phyloP scores from a whole-genome alignment of 495 filamentous ascomycete genomes.

The Lophiotrema nucula region DNA sequence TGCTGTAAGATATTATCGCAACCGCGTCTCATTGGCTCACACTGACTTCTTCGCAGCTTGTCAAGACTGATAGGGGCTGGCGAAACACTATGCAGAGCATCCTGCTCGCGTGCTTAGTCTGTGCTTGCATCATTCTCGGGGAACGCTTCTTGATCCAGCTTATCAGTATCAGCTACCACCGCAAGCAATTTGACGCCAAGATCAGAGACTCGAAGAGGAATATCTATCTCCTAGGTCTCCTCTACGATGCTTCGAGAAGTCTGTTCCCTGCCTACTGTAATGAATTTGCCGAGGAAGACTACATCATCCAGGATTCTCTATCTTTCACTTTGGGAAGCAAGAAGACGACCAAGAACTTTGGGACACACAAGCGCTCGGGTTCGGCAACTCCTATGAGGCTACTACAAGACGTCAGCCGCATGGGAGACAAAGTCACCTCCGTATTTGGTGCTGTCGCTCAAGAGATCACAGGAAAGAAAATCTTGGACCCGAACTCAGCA shows the following conservation, averaged over 20 bases:
- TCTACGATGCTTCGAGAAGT: slow-evolving; percentile 84
- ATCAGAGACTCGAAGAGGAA: slow-evolving; percentile 89
- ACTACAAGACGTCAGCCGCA: slow-evolving; percentile 71
- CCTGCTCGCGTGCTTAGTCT: slow-evolving; percentile 72
- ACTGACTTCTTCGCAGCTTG: slow-evolving; percentile 1
- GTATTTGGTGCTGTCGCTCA: slow-evolving; percentile 88
- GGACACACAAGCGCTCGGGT: slow-evolving; percentile 51
- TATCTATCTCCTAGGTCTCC: slow-evolving; percentile 70
- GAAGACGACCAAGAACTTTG: slow-evolving; percentile 49
- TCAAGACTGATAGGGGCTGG: slow-evolving; percentile 46
- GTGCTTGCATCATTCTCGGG: slow-evolving; percentile 69
- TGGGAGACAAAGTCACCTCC: slow-evolving; percentile 75
- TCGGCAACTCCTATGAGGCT: slow-evolving; percentile 73
- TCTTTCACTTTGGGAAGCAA: slow-evolving; percentile 44
- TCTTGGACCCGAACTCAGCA: slow-evolving; percentile 85
- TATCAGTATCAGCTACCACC: slow-evolving; percentile 92
- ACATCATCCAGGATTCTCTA: slow-evolving; percentile 81
- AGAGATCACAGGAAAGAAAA: slow-evolving; percentile 90
- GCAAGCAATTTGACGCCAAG: slow-evolving; percentile 81
- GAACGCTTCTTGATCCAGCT: slow-evolving; percentile 87
- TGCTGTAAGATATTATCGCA: slow-evolving; percentile 45
- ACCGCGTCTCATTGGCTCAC: background rate
- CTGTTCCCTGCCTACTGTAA: slow-evolving; percentile 89
- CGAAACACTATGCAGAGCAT: slow-evolving; percentile 65
- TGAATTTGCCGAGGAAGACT: slow-evolving; percentile 89